Evolutionary conservation across 148 eudicot species (phyloP).

Genomic region (Rhododendron ovatum): DNA sequence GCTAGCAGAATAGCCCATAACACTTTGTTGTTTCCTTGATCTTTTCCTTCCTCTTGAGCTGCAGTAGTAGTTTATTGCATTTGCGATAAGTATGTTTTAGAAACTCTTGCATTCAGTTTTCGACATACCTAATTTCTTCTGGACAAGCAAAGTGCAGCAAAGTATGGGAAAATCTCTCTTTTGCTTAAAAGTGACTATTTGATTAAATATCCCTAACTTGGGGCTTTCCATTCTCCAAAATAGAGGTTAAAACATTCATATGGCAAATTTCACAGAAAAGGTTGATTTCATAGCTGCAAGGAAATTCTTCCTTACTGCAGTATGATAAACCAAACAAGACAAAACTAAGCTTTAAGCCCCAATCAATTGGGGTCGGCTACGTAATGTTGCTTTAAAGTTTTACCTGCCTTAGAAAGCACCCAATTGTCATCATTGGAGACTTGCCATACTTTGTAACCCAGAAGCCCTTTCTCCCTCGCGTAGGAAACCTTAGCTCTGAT

Average conservation of each 20-base stretch:
- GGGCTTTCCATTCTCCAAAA: neutral
- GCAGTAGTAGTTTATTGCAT: neutral
- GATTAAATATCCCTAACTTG: neutral
- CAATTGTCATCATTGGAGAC: slow-evolving; percentile 34
- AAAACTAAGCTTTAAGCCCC: neutral
- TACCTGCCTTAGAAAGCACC: slow-evolving; percentile 42
- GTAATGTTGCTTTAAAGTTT: neutral
- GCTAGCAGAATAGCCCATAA: slow-evolving; percentile 17
- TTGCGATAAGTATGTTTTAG: neutral
- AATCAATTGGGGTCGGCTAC: neutral
- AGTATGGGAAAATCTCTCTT: neutral
- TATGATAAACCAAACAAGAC: neutral
- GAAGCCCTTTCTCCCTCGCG: slow-evolving; percentile 38
- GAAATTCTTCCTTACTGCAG: neutral
- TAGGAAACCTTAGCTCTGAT: slow-evolving; percentile 43
- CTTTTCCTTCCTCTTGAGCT: slow-evolving; percentile 17
- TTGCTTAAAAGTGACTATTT: neutral
- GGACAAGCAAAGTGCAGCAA: neutral
- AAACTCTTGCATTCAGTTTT: no score
- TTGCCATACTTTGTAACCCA: slow-evolving; percentile 35
- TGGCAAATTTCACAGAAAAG: neutral
- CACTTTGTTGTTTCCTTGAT: neutral
- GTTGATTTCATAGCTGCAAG: neutral
- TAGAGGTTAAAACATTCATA: neutral
- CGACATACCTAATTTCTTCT: no score